Base-by-base conservation (phyloP, 2,329 filamentous ascomycete species). In the Chrysosporium keratinophilum region DNA sequence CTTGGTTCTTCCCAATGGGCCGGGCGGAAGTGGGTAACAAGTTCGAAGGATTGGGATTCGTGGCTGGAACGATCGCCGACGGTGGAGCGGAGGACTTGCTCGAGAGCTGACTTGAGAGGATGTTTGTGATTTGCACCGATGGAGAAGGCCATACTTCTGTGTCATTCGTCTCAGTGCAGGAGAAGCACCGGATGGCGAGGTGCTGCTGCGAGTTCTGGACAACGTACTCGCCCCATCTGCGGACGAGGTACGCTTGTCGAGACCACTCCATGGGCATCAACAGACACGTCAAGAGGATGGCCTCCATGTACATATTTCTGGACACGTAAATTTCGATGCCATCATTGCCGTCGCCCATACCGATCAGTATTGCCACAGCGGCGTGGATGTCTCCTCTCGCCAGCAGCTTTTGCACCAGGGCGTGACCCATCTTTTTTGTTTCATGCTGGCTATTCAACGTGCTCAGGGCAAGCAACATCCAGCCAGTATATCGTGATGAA, bases 281-380 rank as follows among this genome's bases (percentile, higher is more conserved):
- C 11, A 96, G 76, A 63, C 88, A 94, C 0, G 89, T 87, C 59
- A 98, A 77, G 12, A 98, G 79, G 33, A 97, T 77, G 1, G 93
- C 91, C 71, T 98, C 93, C 84, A 98, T 87, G 67, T 85, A 95
- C 63, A 84, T 84, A 67, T 85, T 88, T 59, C 93, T 88, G 10
- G 90, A 95, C 33, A 95, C 82, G 63, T 98, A 98, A 31, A 96
- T 85, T 69, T 98, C 93, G 56, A 98, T 90, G 0, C 93, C 93
- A 67, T 98, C 91, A 59, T 94, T 91, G 61, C 87, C 78, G 65
- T 97, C 91, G 1, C 90, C 90, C 69, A 98, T 82, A 12, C 90
- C 89, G 34, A 98, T 82, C 69, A 98, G 82, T 58, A 97, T 91
- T 0, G 91, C 91, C 15, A 89, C 90, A 4, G 93, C 89, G 0